Percentiles rank a stretch among this genome's conserved stretches.
Conservation (phyloP, 192 early-diverging fungal genomes). For the Mortierella claussenii region DNA sequence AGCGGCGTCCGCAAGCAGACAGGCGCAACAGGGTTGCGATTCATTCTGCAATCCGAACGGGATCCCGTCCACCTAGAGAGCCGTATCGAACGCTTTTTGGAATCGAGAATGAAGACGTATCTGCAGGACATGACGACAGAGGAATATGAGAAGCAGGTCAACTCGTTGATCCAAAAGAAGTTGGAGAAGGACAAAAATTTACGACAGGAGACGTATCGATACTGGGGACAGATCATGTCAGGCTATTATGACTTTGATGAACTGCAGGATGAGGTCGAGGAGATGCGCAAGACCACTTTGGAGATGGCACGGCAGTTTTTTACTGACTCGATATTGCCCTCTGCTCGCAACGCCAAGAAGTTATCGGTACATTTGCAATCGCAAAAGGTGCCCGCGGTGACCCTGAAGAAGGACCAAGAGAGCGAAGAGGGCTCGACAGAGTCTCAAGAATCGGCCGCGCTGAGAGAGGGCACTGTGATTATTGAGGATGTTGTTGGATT, state of each 20-base stretch:
- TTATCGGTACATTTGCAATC: constrained; percentile 76
- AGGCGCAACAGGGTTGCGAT: constrained; percentile 79
- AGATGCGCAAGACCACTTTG: constrained; percentile 60
- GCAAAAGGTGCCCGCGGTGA: constrained; percentile 57
- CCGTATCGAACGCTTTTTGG: constrained; percentile 84
- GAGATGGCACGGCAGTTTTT: constrained; percentile 69
- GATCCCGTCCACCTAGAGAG: constrained; percentile 84
- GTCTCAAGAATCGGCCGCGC: constrained; percentile 9
- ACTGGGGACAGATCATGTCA: constrained; percentile 80
- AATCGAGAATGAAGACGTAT: constrained; percentile 41
- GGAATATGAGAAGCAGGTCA: constrained; percentile 80
- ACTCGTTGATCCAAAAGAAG: constrained; percentile 75
- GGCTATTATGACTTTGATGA: constrained; percentile 92
- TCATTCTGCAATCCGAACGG: constrained; percentile 90
- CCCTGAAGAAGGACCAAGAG: constrained; percentile 37
- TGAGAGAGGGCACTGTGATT: constrained; percentile 51
- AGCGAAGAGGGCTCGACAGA: constrained; percentile 41
- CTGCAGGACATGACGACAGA: constrained; percentile 74
- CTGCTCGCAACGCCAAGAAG: constrained; percentile 64
- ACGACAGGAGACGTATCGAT: constrained; percentile 74
- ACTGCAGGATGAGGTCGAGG: constrained; percentile 68
- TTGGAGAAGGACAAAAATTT: constrained; percentile 92
- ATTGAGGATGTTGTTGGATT: constrained; percentile 61
- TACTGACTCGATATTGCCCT: constrained; percentile 63
- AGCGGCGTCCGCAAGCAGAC: constrained; percentile 78